phyloP scores from a whole-genome alignment of 1,139 yeast genomes.

The Meyerozyma athensensis region DNA sequence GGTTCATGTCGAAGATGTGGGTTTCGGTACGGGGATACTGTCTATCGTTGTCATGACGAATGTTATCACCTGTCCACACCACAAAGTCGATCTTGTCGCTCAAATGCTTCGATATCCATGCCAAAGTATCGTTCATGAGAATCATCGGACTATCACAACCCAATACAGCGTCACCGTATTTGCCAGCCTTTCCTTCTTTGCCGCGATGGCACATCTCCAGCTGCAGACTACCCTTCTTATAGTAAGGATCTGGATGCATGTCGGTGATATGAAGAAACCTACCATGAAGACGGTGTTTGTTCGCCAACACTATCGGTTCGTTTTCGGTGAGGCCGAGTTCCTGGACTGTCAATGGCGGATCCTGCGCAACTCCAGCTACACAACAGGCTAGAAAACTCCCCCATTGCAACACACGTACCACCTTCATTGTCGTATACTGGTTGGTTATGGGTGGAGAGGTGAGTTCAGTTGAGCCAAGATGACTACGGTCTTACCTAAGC shows the following conservation, averaged over 20 bases:
- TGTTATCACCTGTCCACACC: constrained; percentile 88
- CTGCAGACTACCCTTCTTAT: constrained; percentile 47
- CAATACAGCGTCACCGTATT: constrained; percentile 66
- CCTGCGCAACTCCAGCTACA: not conserved
- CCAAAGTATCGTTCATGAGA: constrained; percentile 57
- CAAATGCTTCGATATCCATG: constrained; percentile 60
- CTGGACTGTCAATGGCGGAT: not conserved
- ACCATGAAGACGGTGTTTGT: constrained; percentile 43
- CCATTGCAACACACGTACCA: not conserved
- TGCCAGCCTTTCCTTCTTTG: constrained; percentile 45
- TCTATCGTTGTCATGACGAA: constrained; percentile 82
- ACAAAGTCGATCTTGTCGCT: constrained; percentile 78
- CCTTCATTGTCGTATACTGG: not conserved
- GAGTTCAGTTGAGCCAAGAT: no score
- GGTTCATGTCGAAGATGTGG: constrained; percentile 67
- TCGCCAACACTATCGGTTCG: not conserved
- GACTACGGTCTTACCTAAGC: not conserved
- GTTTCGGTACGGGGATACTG: constrained; percentile 63
- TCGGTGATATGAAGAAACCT: constrained; percentile 82
- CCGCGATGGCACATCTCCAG: constrained; percentile 51
- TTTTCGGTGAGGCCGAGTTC: constrained; percentile 2
- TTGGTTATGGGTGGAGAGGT: no score
- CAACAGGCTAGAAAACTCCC: not conserved
- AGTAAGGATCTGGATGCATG: constrained; percentile 78
- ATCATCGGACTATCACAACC: constrained; percentile 71